Base-by-base conservation (phyloP, 257 asterid species). In the Solanum arcanum region DNA sequence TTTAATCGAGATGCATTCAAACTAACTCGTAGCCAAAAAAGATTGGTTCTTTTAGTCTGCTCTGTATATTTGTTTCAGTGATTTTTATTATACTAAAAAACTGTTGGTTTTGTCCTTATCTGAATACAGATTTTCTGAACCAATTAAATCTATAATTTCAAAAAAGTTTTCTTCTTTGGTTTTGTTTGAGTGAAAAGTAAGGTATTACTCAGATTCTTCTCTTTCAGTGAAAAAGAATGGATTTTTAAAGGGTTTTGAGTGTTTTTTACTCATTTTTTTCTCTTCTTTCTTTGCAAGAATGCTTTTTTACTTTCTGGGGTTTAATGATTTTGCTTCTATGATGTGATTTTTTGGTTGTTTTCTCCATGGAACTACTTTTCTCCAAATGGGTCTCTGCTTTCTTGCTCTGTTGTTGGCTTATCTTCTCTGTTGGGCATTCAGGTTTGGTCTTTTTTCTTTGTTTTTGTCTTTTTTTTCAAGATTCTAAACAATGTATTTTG, bases 341-440 rank as follows among this genome's bases (percentile, higher is more conserved):
- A 86, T 86, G 42, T 87, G 90, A 89, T 86, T 91, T 90, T 82
- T 84, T 86, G 66, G 44, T 84, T 47, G 87, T 78, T 86, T 91
- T 89, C 33, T 46, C 27, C 77, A 94, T 95, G 98, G 92, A 89
- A 89, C 80, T 93, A 47, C 89, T 84, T 88, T 81, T 91, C 90
- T 86, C 90, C 91, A 92, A 90, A 92, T 88, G 93, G 93, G 91
- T 85, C 59, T 82, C 88, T 62, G 73, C 92, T 84, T 91, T 92
- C 90, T 88, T 92, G 29, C 91, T 94, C 47, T 88, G 89, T 74
- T 91, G 89, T 86, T 91, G 88, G 78, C 90, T 91, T 84, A 87
- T 87, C 59, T 84, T 92, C 91, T 70, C 94, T 86, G 87, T 88
- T 92, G 97, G 91, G 46, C 83, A 39, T 87, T 91, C 96, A 90